Base-by-base conservation (phyloP, 345 rosid genomes). In the Adansonia digitata region DNA sequence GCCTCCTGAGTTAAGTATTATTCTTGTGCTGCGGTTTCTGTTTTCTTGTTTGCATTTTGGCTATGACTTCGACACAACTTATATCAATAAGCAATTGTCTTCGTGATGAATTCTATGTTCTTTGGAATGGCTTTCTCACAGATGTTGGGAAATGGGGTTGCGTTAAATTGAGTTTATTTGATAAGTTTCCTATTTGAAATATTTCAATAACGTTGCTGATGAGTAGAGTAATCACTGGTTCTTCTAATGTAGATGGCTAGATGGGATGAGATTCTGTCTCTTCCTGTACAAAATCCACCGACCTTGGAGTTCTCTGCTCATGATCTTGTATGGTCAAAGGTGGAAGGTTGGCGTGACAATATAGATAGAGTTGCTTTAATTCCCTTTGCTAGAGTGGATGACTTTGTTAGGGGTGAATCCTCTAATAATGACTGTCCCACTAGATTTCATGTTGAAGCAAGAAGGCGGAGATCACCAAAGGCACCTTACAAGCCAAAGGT, bases 271-370 rank as follows among this genome's bases (percentile, higher is more conserved):
- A 91, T 95, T 69, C 83, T 95, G 81, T 89, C 99, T 60, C 86
- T 93, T 46, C 98, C 98, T 0, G 94, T 93, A 24, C 98, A 93
- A 84, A 93, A 86, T 75, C 99, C 97, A 20, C 84, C 94, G 1
- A 77, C 90, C 65, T 77, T 86, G 71, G 98, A 95, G 76, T 95
- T 95, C 74, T 88, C 93, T 49, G 84, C 98, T 53, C 80, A 81
- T 13, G 90, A 95, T 66, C 72, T 93, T 69, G 97, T 91, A 48
- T 93, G 99, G 99, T 90, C 98, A 0, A 95, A 93, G 82, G 88
- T 95, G 69, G 94, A 93, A 86, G 99, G 98, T 68, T 95, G 96
- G 91, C 85, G 97, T 0, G 99, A 93, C 77, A 90, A 86, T 64
- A 85, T 95, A 24, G 99, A 95, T 79, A 89, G 93, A 84, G 85